Conservation (phyloP, 371 early-diverging fungal genomes). For the Apophysomyces elegans region DNA sequence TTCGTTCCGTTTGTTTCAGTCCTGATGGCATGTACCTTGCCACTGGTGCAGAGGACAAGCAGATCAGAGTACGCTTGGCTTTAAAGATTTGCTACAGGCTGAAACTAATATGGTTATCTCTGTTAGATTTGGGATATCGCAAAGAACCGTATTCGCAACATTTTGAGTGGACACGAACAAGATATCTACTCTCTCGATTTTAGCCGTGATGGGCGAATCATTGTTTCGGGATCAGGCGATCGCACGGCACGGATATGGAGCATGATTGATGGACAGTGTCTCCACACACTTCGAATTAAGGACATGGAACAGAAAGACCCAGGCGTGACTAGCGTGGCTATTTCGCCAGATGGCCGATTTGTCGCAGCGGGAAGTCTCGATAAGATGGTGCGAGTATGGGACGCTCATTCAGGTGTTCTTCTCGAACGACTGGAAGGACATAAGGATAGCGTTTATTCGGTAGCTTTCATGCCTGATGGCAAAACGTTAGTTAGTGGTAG, state of each 20-base stretch:
- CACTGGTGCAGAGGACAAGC: constrained; percentile 95
- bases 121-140: constrained; percentile 75
- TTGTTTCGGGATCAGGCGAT: constrained; percentile 95
- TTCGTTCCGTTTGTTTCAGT: constrained; percentile 94
- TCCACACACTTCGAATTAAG: constrained; percentile 76
- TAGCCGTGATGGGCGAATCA: constrained; percentile 85
- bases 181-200: constrained; percentile 97
- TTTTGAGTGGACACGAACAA: constrained; percentile 88
- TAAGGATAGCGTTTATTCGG: constrained; percentile 92
- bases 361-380: constrained; percentile 89
- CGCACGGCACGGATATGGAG: constrained; percentile 89
- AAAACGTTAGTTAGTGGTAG: constrained; percentile 89
- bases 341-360: constrained; percentile 77
- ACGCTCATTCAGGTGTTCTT: constrained; percentile 78
- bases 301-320: constrained; percentile 85
- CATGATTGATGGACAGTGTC: constrained; percentile 72
- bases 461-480: constrained; percentile 95
- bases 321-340: constrained; percentile 92
- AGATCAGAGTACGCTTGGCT: constrained; percentile 70
- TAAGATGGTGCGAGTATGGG: constrained; percentile 92
- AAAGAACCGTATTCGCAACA: constrained; percentile 67
- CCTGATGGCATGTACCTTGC: constrained; percentile 92
- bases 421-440: constrained; percentile 93
- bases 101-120: background rate
- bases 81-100: background rate